phyloP scores from a whole-genome alignment of 2,329 filamentous ascomycete species.

The Pseudogymnoascus sp. region DNA sequence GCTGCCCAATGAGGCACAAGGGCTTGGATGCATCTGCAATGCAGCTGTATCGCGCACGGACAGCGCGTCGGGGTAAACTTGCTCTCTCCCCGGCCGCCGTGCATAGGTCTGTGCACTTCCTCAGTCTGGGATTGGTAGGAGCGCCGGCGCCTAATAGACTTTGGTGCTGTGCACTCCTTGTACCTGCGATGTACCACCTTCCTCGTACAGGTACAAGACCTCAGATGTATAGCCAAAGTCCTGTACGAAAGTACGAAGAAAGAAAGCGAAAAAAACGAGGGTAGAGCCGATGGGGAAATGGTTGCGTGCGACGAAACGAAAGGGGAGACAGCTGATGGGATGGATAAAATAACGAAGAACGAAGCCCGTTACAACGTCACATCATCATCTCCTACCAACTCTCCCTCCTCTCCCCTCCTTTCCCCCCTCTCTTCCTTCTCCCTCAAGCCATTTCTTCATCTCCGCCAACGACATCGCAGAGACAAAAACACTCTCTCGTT shows the following conservation, averaged over 20 bases:
- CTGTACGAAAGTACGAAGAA: background rate
- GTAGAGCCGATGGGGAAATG: background rate
- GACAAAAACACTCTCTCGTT: background rate
- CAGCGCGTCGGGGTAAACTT: background rate
- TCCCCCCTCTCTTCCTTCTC: background rate
- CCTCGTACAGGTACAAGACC: background rate
- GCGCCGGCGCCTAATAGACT: background rate
- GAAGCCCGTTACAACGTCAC: background rate
- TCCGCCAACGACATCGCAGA: background rate
- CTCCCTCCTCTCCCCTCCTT: background rate
- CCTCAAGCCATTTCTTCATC: background rate
- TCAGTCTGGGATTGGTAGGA: background rate
- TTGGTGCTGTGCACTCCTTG: background rate
- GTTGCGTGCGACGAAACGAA: background rate
- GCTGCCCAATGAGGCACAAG: constrained; percentile 3
- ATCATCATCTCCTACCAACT: background rate
- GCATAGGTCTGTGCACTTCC: background rate
- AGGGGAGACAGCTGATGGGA: background rate
- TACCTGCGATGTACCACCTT: background rate
- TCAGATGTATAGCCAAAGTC: background rate
- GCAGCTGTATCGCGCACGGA: background rate
- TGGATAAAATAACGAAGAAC: background rate
- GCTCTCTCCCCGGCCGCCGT: background rate
- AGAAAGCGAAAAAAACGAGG: background rate
- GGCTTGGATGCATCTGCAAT: background rate